These are phyloP conservation scores for Puccinia polysora DNA, from an alignment of 1,284 basidiomycete species.

Conservation along the genomic window DNA sequence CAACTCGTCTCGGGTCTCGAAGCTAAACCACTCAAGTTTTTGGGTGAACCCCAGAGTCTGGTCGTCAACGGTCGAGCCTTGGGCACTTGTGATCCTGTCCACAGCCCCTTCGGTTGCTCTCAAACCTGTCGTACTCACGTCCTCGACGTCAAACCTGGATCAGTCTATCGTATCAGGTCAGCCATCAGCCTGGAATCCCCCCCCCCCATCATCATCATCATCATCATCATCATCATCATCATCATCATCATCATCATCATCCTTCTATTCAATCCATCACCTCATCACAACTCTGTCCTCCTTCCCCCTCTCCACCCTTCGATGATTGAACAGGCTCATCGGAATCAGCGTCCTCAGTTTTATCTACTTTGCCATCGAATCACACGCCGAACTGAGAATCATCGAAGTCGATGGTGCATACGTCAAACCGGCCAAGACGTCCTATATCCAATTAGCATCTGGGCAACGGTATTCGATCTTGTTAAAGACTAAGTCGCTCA, in stretches of 20 bases:
- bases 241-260: background rate
- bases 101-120: slow-evolving; percentile 10
- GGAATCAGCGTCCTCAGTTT: slow-evolving; percentile 39
- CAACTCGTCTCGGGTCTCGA: slow-evolving; percentile 24
- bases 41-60: slow-evolving; percentile 37
- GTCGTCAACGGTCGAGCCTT: slow-evolving; percentile 33
- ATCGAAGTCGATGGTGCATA: slow-evolving; percentile 41
- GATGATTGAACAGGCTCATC: slow-evolving; percentile 24
- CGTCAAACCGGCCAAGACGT: background rate
- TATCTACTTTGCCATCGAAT: slow-evolving; percentile 40
- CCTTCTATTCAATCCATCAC: background rate
- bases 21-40: slow-evolving; percentile 23
- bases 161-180: slow-evolving; percentile 36
- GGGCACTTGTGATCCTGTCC: slow-evolving; percentile 16
- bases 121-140: slow-evolving; percentile 20
- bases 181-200: background rate
- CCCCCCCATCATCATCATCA: background rate
- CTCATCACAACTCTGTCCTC: background rate
- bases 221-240: background rate
- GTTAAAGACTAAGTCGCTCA: slow-evolving; percentile 23
- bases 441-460: slow-evolving; percentile 17
- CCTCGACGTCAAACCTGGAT: slow-evolving; percentile 12
- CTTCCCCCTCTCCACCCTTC: background rate
- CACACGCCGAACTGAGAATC: slow-evolving; percentile 10
- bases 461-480: slow-evolving; percentile 43